Base-by-base conservation (phyloP, 164 flowering plant species). In the Tetrastigma voinierianum region DNA sequence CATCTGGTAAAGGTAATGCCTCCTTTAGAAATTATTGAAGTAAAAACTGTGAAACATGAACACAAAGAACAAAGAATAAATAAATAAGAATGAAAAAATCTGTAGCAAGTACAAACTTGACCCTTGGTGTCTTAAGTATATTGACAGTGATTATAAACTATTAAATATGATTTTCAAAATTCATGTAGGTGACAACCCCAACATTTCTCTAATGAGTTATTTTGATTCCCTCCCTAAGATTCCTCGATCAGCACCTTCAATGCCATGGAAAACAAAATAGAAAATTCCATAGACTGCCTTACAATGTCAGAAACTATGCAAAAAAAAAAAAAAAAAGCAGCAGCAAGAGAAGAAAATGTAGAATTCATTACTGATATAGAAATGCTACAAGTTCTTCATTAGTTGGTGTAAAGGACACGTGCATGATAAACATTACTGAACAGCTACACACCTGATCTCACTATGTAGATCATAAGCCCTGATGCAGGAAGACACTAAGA, bases 1-100 rank as follows among this genome's bases (percentile, higher is more conserved):
- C 87, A 57, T 87, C 87, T 56, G 90, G 87, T 2, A 84, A 80
- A 87, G 96, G 96, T 90, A 84, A 66, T 57, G 49, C 46, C 58
- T 21, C 20, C 54, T 25, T 6, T 57, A 5, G 4, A 18, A 5
- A 47, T 9, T 23, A 17, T 45, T 8, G 2, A 15, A 1, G 3
- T 18, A 54, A 44, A 15, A 10, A 20, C 43, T 12, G 17, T 10
- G 21, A 20, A 10, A 55, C 32, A 52, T 19, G n/a, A 48, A 48
- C 51, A 52, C 40, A 25, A 25, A 25, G 40, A 25, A 25, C 40
- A 25, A 25, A 25, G 40, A 25, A 25, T 25, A 25, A 25, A 25
- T 25, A 25, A 25, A 25, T 25, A 25, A 25, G 40, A 25, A 25
- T 25, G 40, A 25, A 3, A 3, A 25, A 25, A 25, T 25, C 40